phyloP scores from a whole-genome alignment of 441 rosid genomes.

The Erodium moschatum region DNA sequence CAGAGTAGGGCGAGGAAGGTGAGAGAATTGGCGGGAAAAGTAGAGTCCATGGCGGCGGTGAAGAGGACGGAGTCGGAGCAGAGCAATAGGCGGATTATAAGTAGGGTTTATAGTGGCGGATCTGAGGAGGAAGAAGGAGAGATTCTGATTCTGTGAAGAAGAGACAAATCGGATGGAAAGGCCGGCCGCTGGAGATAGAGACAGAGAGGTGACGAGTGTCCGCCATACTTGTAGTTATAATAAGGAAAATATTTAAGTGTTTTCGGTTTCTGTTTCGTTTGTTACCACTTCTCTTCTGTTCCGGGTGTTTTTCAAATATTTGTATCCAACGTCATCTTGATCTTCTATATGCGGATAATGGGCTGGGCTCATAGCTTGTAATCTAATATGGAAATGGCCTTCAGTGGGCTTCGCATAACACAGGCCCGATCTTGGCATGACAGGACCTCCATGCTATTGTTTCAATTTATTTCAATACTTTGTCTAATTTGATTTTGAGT shows the following conservation, averaged over 20 bases:
- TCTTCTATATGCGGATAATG: not conserved
- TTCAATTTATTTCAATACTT: no score
- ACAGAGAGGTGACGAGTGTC: not conserved
- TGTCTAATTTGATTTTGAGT: no score
- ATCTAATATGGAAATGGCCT: not conserved
- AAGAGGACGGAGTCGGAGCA: not conserved
- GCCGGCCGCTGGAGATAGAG: not conserved
- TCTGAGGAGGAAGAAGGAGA: not conserved
- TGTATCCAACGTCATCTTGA: not conserved
- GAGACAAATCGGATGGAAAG: slow-evolving; percentile 1
- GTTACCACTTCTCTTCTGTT: not conserved
- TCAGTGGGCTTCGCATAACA: not conserved
- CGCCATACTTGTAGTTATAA: not conserved
- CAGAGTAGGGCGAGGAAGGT: not conserved
- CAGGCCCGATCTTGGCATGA: not conserved
- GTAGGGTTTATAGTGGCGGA: not conserved
- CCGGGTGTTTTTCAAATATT: not conserved
- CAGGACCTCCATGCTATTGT: not conserved
- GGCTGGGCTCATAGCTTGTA: not conserved
- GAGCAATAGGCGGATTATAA: not conserved
- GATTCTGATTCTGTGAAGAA: slow-evolving; percentile 8
- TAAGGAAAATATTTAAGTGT: not conserved
- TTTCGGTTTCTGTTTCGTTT: no score
- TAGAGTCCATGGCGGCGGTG: not conserved
- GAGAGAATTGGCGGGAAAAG: not conserved